Conservation (phyloP, 441 rosid species). For the Croton laevigatus region DNA sequence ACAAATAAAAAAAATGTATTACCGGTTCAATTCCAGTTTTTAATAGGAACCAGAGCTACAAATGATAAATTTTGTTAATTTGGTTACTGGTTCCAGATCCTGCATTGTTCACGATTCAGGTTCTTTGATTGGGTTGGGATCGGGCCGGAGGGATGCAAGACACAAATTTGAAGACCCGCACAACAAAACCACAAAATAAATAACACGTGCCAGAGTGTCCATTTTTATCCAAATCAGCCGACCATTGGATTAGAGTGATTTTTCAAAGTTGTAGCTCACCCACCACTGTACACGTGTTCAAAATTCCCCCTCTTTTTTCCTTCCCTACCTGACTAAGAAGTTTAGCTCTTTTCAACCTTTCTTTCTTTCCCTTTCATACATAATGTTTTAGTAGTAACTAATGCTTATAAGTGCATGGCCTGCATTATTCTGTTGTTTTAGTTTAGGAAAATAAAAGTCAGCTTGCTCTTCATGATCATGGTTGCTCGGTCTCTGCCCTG, state of each 20-base stretch:
- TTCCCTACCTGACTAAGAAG: background rate
- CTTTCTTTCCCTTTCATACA: constrained; percentile 16
- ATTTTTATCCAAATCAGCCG: constrained; percentile 33
- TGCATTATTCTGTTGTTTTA: background rate
- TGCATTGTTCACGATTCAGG: too few species aligned
- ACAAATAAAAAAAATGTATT: too few species aligned
- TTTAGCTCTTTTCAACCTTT: constrained; percentile 8
- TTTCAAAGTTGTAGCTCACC: constrained; percentile 81
- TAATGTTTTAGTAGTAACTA: background rate
- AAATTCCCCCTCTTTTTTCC: background rate
- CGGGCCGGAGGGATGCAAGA: too few species aligned
- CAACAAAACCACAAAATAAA: too few species aligned
- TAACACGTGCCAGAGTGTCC: background rate
- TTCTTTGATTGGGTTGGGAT: too few species aligned
- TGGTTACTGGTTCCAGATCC: too few species aligned
- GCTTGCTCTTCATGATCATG: constrained; percentile 1
- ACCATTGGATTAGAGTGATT: constrained; percentile 29
- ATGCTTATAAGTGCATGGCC: background rate
- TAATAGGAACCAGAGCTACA: too few species aligned
- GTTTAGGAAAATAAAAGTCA: background rate
- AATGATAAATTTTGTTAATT: too few species aligned
- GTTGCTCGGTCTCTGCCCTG: constrained; percentile 21
- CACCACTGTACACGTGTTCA: constrained; percentile 44
- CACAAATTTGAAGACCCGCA: too few species aligned
- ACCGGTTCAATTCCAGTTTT: too few species aligned